Base-by-base conservation (phyloP, 352 stramenopile species). In the Pythium brachiatum region DNA sequence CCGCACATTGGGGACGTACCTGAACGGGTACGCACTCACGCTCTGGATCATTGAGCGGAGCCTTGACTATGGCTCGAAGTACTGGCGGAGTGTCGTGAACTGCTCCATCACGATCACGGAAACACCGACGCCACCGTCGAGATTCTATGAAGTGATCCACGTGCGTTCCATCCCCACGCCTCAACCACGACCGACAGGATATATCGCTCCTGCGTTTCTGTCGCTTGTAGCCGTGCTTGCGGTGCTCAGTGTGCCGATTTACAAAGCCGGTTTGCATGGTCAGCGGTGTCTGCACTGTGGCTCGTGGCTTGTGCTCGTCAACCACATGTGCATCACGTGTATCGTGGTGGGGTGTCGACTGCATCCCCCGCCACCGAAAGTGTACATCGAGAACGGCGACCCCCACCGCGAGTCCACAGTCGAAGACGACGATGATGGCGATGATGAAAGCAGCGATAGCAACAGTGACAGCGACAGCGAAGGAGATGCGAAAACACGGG, bases 81-180 rank as follows among this genome's bases (percentile, higher is more conserved):
- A 84, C 54, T 92, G 83, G 83, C 72, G 79, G 12, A 84, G 76
- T 18, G 81, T 92, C 46, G 63, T 84, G n/a, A 79, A 86, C 25
- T 92, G 83, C 62, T 79, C 79, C 0, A 75, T 89, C 15, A 27
- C 53, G 8, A 89, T 89, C 26, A 76, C 68, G 3, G 81, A 92
- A 56, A 81, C 64, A 13, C 53, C 58, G 11, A 41, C 53, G 5
- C 71, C 76, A 8, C 81, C 83, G 0, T 34, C 54, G 0, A 75
- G 31, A 15, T 88, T 92, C 53, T 73, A 48, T 26, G 83, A 92
- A 61, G 65, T 81, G 15, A 73, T 92, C 44, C 81, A 75, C 58
- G 36, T 92, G 5, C 78, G 78, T 13, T 89, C 80, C 2, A 65
- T 88, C 7, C 78, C 69, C 6, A 81, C 57, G 9, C 9, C 61